Evolutionary conservation across 2,329 filamentous ascomycete genomes (phyloP), one percentile per base, ranked within the genome.

Genomic region (Neofusicoccum sp.): DNA sequence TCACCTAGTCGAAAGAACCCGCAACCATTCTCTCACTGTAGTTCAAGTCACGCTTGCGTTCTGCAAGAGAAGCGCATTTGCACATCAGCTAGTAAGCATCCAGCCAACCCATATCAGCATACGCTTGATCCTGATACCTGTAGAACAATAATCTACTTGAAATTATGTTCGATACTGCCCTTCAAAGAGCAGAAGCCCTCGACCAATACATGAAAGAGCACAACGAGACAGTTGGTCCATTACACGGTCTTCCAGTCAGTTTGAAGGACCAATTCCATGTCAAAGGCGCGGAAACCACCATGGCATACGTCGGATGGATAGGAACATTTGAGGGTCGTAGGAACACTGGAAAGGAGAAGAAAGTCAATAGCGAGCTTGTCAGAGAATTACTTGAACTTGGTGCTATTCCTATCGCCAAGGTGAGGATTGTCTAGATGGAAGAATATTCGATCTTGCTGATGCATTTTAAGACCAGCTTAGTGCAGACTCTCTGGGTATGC

Each of bases 241-340:
- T 81, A 6, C 79, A 82, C 64, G 79, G 79, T 6, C 67, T 81
- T 4, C 79, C 78, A 26, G 75, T 81, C 64, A 78, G 74, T 34
- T 63, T 81, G 28, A 81, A 81, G 62, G 79, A 82, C 62, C 78
- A 80, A 58, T 80, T 81, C 65, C 77, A 81, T 57, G 74, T 81
- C 62, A 70, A 74, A 60, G 77, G 74, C 20, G 75, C 77, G 31
- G 78, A 80, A 61, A 80, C 76, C 36, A 73, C 72, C 1, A 74
- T 88, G 78, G 86, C 84, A 7, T 88, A 87, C 66, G 78, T 87
- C 26, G 84, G 85, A n/a, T 86, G 84, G 80, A 82, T 88, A n/a
- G 82, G 81, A 4, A 83, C 82, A 0, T 83, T 86, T 63, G 73
- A 87, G 70, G 85, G 82, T 51, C 73, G 78, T 43, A 79, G 79